These are phyloP conservation scores for Xylaria hypoxylon DNA, from an alignment of 2,329 filamentous ascomycete genomes.

Conservation along the genomic window DNA sequence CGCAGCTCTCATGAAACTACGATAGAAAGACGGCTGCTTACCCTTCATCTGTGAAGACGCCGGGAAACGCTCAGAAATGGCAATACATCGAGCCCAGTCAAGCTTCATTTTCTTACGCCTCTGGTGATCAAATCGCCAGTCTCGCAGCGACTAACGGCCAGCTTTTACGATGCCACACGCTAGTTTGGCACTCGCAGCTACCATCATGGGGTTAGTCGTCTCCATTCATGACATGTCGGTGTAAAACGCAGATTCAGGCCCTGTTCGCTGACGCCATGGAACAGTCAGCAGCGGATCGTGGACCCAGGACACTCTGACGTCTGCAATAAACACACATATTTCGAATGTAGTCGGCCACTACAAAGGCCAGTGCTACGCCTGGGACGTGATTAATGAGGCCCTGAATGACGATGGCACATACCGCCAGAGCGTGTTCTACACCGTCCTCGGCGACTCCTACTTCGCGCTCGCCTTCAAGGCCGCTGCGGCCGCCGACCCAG, in stretches of 20 bases:
- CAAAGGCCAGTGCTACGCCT: slow-evolving; percentile 70
- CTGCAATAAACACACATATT: slow-evolving; percentile 70
- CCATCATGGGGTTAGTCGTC: slow-evolving; percentile 33
- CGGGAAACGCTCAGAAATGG: slow-evolving; percentile 74
- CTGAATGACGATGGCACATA: slow-evolving; percentile 68
- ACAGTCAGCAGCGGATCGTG: slow-evolving; percentile 58
- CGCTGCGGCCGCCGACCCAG: slow-evolving; percentile 64
- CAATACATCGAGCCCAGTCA: slow-evolving; percentile 68
- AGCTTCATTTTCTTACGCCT: slow-evolving; percentile 67
- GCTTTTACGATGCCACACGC: slow-evolving; percentile 71
- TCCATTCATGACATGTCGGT: background rate
- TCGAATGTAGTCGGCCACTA: slow-evolving; percentile 68
- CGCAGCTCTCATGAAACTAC: background rate
- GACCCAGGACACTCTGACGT: slow-evolving; percentile 68
- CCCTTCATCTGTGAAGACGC: slow-evolving; percentile 54
- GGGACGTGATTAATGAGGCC: slow-evolving; percentile 76
- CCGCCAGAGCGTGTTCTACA: slow-evolving; percentile 65
- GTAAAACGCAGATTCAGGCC: slow-evolving; percentile 8
- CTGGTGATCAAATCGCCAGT: slow-evolving; percentile 65
- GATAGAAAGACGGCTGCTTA: slow-evolving; percentile 1
- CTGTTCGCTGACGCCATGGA: slow-evolving; percentile 41
- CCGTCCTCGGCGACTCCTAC: slow-evolving; percentile 66
- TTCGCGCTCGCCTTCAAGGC: slow-evolving; percentile 69
- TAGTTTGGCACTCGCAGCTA: slow-evolving; percentile 44
- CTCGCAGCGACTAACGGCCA: slow-evolving; percentile 62